Base-by-base conservation (phyloP, 345 rosid species). In the Heritiera fomes region DNA sequence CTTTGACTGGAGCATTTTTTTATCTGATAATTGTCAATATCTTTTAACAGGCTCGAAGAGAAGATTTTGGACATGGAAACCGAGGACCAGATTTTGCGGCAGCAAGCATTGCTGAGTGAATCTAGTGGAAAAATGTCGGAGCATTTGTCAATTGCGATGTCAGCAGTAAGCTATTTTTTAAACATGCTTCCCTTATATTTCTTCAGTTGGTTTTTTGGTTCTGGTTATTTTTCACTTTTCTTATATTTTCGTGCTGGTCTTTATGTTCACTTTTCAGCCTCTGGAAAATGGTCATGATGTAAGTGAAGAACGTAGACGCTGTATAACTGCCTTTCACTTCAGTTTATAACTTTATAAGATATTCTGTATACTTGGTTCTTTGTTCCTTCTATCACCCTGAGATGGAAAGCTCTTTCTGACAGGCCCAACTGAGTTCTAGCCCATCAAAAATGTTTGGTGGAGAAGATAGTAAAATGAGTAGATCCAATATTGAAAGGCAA, bases 11-110 rank as follows among this genome's bases (percentile, higher is more conserved):
- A 23, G 28, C 28, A 23, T 23, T 69, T 8, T 55, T 34, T 74
- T 41, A 71, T 80, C 64, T 14, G 6, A 38, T 63, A 20, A 68
- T 66, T 81, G 15, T 46, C 6, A 53, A 15, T 73, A 11, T 41
- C 62, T 75, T 66, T 81, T 73, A 20, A 77, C 82, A 96, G 99
- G 82, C 95, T 94, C 64, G 93, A 89, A 79, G 99, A 92, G 87
- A 91, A 89, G 80, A 83, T 91, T 75, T 88, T 91, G 77, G 98
- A 93, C 84, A 88, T 96, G 85, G 97, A 93, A 86, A 81, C 87
- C 7, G 98, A 89, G 82, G 91, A 91, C 75, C 88, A 92, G 66
- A 84, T 91, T 82, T 90, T 93, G 75, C 85, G 90, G 80, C 91
- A 87, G 82, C 92, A 95, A 81, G 81, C 88, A 12, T 79, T 90